Percentiles rank a stretch among this genome's conserved stretches.
phyloP scores from a whole-genome alignment of 345 rosid genomes.

The Citropsis articulata region DNA sequence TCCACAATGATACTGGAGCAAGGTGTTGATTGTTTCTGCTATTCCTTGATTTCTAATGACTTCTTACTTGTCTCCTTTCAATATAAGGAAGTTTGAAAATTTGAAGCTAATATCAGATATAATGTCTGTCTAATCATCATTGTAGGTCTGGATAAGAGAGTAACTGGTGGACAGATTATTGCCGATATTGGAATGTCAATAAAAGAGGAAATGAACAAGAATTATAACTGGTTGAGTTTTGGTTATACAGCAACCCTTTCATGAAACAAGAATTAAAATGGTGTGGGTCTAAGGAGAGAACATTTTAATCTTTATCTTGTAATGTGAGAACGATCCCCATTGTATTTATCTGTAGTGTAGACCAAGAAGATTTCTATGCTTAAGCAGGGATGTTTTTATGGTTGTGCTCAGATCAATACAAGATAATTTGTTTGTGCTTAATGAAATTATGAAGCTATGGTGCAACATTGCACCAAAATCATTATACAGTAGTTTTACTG shows the following conservation, averaged over 20 bases:
- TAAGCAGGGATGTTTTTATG: no score
- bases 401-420: no score
- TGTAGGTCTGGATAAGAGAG: neutral
- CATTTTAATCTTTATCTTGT: no score
- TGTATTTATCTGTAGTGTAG: neutral
- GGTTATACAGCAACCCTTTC: neutral
- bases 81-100: neutral
- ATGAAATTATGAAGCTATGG: neutral
- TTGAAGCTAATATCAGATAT: neutral
- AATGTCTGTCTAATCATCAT: neutral
- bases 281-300: no score
- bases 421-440: neutral
- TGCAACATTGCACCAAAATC: no score
- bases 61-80: neutral
- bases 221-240: neutral
- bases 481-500: no score
- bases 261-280: constrained; percentile 1
- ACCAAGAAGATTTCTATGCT: no score
- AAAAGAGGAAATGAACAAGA: neutral
- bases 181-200: neutral
- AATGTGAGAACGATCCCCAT: neutral
- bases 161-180: neutral
- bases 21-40: neutral
- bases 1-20: neutral
- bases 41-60: neutral